Base-by-base conservation (phyloP, 345 rosid species). In the Schrenkiella parvula region DNA sequence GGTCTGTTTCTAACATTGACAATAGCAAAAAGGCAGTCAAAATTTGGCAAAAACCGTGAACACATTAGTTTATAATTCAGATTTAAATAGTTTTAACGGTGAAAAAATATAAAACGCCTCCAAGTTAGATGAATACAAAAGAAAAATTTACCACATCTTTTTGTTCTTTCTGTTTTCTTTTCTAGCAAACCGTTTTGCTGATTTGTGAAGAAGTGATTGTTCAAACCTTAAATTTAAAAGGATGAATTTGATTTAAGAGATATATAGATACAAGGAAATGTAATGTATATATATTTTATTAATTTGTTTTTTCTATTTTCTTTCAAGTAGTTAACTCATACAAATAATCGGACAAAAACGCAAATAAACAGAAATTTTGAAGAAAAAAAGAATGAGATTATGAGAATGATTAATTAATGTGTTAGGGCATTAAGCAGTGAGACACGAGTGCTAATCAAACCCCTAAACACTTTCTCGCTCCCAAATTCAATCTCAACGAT, bases 381-480 rank as follows among this genome's bases (percentile, higher is more conserved):
- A 37, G 17, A 28, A 28, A 37, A n/a, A n/a, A 76, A 61, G 14
- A 61, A 22, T 19, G 43, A 35, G 14, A 39, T 34, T 53, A 22
- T 25, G 42, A 35, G 17, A 29, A 44, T 53, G 37, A 37, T 37
- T 19, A 55, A 31, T 76, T 72, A 72, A 44, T 54, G 64, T 47
- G 81, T 68, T 22, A 78, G 25, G 65, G 78, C 75, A 62, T 78
- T 78, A 41, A 78, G 81, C 67, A 78, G 9, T 1, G 81, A 78
- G 39, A 78, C 81, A 0, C 81, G 77, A 72, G 81, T 78, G 26
- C 37, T 55, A 62, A 78, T 78, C 68, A 78, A 62, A 53, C 78
- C 69, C 75, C 81, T 78, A 68, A 73, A 73, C 74, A 78, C 78
- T 68, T 72, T 78, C 67, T 78, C 78, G 42, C 71, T 73, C 10